Base-by-base conservation (phyloP, 2,329 filamentous ascomycete species). In the Tolypocladium tropicale region DNA sequence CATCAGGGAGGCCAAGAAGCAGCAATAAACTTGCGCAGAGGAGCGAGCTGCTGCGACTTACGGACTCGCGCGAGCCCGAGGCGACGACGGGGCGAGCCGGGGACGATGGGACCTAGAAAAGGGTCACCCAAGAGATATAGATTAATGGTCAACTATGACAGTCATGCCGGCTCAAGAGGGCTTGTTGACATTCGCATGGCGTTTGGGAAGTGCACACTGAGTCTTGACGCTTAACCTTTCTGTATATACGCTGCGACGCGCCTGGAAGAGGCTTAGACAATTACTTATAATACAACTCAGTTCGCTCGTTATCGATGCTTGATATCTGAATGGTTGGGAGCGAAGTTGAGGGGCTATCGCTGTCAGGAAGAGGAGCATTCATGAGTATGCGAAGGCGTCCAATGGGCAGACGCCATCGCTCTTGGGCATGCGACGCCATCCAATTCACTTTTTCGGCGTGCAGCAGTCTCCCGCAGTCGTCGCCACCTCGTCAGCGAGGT, bases 1-100 rank as follows among this genome's bases (percentile, higher is more conserved):
- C 57, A 78, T 87, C 71, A 78, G 58, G 56, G 57, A 78, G 68
- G 77, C 78, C 60, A 85, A 85, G 78, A 91, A 91, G 68, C 61
- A 64, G 79, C 79, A 88, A 75, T 87, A 82, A 75, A 69, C 52
- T 10, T n/a, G 9, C 30, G 43, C 30, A 36, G 37, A 28, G 12
- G 16, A 2, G 11, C 3, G 16, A 10, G 28, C 46, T 21, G 25
- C n/a, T 49, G 28, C 46, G 46, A 21, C 46, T 9, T 18, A 21
- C 21, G 43, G 6, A 30, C 25, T 50, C 5, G 25, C 25, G 9
- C 18, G 36, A 37, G 7, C 16, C 36, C n/a, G 36, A 37, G n/a
- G n/a, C n/a, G n/a, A n/a, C n/a, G n/a, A n/a, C n/a, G n/a, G n/a
- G n/a, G n/a, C n/a, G n/a, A n/a, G n/a, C n/a, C n/a, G n/a, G n/a